Percentiles rank a stretch among this genome's conserved stretches.
phyloP scores from a whole-genome alignment of 192 early-diverging fungal genomes.

The Linnemannia elongata region DNA sequence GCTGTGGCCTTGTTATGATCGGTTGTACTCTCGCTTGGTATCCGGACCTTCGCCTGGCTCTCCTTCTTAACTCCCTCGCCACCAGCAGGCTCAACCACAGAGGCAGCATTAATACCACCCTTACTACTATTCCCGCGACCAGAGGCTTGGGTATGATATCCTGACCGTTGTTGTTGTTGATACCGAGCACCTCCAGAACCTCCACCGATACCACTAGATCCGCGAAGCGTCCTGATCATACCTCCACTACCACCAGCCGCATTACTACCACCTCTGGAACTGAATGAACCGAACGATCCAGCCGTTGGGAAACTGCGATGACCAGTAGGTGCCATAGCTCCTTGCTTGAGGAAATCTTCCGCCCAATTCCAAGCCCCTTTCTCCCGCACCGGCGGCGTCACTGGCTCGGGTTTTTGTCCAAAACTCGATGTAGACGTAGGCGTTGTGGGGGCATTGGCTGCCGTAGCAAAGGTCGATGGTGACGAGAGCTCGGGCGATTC shows the following conservation, averaged over 20 bases:
- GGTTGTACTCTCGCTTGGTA: background rate
- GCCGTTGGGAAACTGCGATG: conserved; percentile 16
- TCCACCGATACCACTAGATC: background rate
- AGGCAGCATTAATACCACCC: background rate
- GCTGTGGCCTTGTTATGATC: background rate
- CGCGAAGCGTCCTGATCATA: conserved; percentile 19
- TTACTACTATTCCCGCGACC: background rate
- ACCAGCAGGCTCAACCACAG: background rate
- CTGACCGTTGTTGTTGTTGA: conserved; percentile 30
- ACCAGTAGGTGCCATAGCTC: conserved; percentile 21
- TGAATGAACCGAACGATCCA: conserved; percentile 8
- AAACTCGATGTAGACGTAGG: background rate
- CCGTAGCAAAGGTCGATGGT: background rate
- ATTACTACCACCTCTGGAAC: background rate
- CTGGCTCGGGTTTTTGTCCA: background rate
- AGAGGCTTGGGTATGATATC: conserved; percentile 25
- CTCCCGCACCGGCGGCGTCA: background rate
- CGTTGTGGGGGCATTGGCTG: background rate
- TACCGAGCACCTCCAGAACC: background rate
- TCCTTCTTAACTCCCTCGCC: background rate
- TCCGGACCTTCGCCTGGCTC: background rate
- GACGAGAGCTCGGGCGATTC: background rate
- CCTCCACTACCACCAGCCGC: conserved; percentile 9
- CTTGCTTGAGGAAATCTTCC: conserved; percentile 11
- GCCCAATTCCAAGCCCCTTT: conserved; percentile 27